Evolutionary conservation across 257 asterid genomes (phyloP).

Genomic region (Solanum neorickii): DNA sequence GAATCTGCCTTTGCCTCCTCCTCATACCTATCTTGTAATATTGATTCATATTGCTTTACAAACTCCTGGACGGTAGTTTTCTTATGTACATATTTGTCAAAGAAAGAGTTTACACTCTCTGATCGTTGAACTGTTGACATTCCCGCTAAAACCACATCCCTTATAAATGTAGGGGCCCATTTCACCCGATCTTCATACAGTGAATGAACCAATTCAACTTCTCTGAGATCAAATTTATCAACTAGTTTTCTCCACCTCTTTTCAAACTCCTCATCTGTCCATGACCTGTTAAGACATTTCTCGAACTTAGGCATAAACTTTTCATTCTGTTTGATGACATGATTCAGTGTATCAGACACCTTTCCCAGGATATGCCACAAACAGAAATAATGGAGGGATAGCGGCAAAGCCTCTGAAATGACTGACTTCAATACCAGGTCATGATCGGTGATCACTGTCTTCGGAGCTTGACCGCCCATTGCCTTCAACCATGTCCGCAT

Average conservation of each 20-base stretch:
- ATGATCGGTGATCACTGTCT: slow-evolving; percentile 66
- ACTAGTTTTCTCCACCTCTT: slow-evolving; percentile 77
- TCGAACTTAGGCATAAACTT: slow-evolving; percentile 55
- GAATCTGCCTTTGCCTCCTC: slow-evolving; percentile 91
- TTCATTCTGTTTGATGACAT: slow-evolving; percentile 61
- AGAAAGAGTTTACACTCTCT: slow-evolving; percentile 76
- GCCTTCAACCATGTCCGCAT: slow-evolving; percentile 83
- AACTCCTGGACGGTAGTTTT: slow-evolving; percentile 80
- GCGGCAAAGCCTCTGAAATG: slow-evolving; percentile 52
- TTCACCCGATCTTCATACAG: slow-evolving; percentile 63
- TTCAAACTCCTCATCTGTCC: slow-evolving; percentile 73
- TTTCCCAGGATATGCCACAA: slow-evolving; percentile 76
- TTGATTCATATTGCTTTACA: slow-evolving; percentile 62
- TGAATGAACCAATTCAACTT: slow-evolving; percentile 49
- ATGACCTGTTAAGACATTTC: slow-evolving; percentile 67
- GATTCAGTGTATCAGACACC: slow-evolving; percentile 51
- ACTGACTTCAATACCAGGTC: slow-evolving; percentile 48
- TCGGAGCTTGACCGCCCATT: slow-evolving; percentile 82
- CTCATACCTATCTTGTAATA: slow-evolving; percentile 78
- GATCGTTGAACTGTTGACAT: slow-evolving; percentile 72
- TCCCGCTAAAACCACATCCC: slow-evolving; percentile 70
- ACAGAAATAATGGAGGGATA: slow-evolving; percentile 53
- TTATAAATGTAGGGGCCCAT: slow-evolving; percentile 70
- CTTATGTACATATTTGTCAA: slow-evolving; percentile 89
- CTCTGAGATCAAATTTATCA: slow-evolving; percentile 61